Evolutionary conservation across 2,329 filamentous ascomycete genomes (phyloP).

Genomic region (Trichoderma sp.): DNA sequence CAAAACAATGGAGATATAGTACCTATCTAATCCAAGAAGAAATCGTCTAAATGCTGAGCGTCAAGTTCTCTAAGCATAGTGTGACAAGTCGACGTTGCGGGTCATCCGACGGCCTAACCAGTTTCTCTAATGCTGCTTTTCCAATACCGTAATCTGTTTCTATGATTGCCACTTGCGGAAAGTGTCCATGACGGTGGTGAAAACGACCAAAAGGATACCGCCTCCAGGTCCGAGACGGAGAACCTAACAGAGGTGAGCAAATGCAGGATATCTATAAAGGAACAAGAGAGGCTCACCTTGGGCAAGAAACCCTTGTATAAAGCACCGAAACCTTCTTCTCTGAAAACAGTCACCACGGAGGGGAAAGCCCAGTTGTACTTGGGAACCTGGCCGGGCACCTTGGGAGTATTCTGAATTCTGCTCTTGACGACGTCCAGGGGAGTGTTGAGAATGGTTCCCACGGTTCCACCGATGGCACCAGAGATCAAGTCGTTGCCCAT

Average conservation of each 20-base stretch:
- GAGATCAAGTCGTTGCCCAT: constrained; percentile 86
- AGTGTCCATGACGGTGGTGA: constrained; percentile 88
- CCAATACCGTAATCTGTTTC: background rate
- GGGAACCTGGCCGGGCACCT: constrained; percentile 72
- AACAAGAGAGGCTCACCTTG: constrained; percentile 66
- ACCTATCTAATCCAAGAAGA: constrained; percentile 9
- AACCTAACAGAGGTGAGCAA: constrained; percentile 31
- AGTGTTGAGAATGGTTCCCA: constrained; percentile 89
- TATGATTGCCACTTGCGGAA: constrained; percentile 62
- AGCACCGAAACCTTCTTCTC: constrained; percentile 87
- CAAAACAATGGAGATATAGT: background rate
- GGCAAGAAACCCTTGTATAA: constrained; percentile 98
- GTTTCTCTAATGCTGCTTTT: constrained; percentile 5
- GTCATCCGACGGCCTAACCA: background rate
- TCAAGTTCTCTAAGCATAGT: background rate
- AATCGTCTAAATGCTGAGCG: constrained; percentile 11
- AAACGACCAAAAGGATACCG: constrained; percentile 77
- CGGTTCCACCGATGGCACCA: constrained; percentile 81
- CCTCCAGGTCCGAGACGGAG: constrained; percentile 54
- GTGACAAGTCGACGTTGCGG: background rate
- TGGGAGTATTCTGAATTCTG: constrained; percentile 90
- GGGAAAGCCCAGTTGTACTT: constrained; percentile 99
- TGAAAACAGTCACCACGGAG: constrained; percentile 78
- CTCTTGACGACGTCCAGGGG: constrained; percentile 98
- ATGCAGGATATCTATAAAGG: background rate